Evolutionary conservation across 2,329 filamentous ascomycete species (phyloP), one percentile per base, ranked within the genome.

Genomic region (Verticillium dahliae): DNA sequence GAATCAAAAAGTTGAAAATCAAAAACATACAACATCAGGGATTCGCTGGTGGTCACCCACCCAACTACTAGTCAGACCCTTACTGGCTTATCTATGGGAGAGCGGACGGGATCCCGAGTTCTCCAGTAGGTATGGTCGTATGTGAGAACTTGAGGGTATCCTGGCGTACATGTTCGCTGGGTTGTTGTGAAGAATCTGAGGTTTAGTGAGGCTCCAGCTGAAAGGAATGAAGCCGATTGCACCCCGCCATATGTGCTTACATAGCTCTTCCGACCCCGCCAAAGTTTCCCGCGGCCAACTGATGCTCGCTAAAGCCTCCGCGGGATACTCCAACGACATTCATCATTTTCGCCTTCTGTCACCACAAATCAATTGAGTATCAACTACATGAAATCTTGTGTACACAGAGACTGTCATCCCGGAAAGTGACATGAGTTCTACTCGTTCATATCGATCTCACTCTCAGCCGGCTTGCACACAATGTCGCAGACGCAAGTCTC

Each of bases 391-490:
- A 2, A 50, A n/a, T 22, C 45, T 22, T 27, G 11, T 7, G 2
- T 10, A 22, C n/a, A 7, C 7, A 22, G 9, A 7, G 22, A 3
- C 13, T 18, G 11, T 50, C 45, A 50, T 50, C 7, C 6, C 45
- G 7, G 45, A 11, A 50, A 18, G 45, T 22, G n/a, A 7, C n/a
- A 5, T 22, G 18, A 50, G 18, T 27, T 15, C 45, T 22, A 22
- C 33, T 66, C 77, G 85, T 55, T 85, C 85, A 3, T 87, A 87
- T 68, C 76, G 85, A 62, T 87, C 85, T 7, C 85, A 87, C 72
- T 80, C 85, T 63, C 80, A 82, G 45, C 83, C 85, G 58, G 85
- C 85, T 9, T 88, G 85, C 72, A 74, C 84, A 59, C 74, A 84
- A 14, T 88, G 85, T 68, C 79, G 85, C 60, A 80, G 80, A 63